Evolutionary conservation across 441 rosid genomes (phyloP).

Genomic region (Isatis lusitanica): DNA sequence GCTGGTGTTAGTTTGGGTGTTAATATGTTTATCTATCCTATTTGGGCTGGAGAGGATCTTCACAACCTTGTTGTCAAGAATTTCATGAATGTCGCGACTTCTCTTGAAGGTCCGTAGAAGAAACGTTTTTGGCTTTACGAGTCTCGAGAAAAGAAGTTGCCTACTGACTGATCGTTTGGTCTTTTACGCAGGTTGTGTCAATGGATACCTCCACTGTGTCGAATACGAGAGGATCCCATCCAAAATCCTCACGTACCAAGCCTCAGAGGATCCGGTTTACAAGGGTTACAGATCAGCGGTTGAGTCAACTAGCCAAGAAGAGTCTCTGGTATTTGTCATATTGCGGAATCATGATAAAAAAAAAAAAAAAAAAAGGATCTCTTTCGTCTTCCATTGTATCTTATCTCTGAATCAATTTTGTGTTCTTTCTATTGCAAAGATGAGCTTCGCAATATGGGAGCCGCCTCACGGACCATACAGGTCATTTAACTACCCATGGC

Average conservation of each 20-base stretch:
- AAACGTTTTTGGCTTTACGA: background rate
- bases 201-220: slow-evolving; percentile 53
- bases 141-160: background rate
- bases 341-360: background rate
- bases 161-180: background rate
- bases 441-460: slow-evolving; percentile 79
- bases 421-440: slow-evolving; percentile 31
- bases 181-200: slow-evolving; percentile 55
- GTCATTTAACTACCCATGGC: slow-evolving; percentile 63
- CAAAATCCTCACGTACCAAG: slow-evolving; percentile 64
- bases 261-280: slow-evolving; percentile 67
- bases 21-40: slow-evolving; percentile 67
- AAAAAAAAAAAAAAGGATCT: background rate
- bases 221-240: slow-evolving; percentile 62
- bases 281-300: slow-evolving; percentile 72
- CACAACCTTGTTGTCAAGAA: slow-evolving; percentile 65
- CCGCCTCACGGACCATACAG: slow-evolving; percentile 78
- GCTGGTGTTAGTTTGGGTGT: slow-evolving; percentile 61
- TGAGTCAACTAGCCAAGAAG: slow-evolving; percentile 66
- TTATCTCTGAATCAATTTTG: background rate
- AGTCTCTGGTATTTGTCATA: slow-evolving; percentile 55
- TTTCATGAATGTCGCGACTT: slow-evolving; percentile 61
- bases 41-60: slow-evolving; percentile 81
- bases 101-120: slow-evolving; percentile 55
- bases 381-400: slow-evolving; percentile 2